A percentile compares a stretch with the other conserved stretches of the same genome.
phyloP scores from a whole-genome alignment of 805 yeast species.

The Cyberlindnera petersonii region DNA sequence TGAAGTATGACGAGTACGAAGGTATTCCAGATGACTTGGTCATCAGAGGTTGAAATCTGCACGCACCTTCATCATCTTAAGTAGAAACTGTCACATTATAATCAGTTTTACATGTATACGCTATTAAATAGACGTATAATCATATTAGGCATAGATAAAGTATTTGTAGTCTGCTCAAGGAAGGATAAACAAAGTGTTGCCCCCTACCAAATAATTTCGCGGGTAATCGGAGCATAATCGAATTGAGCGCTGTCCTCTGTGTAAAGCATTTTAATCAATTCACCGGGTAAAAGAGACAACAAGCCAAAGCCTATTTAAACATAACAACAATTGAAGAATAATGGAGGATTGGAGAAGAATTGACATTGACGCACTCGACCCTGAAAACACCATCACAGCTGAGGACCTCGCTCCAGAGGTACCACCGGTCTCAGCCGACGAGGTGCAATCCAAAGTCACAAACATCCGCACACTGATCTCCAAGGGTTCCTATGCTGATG shows the following conservation, averaged over 20 bases:
- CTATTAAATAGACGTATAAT: too few species aligned
- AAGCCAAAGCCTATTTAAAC: too few species aligned
- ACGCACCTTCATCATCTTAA: too few species aligned
- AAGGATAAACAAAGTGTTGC: not conserved
- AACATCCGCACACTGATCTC: constrained; percentile 61
- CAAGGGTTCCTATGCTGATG: constrained; percentile 67
- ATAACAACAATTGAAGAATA: not conserved
- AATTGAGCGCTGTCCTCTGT: too few species aligned
- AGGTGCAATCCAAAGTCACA: constrained; percentile 50
- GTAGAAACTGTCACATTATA: too few species aligned
- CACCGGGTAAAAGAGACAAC: too few species aligned
- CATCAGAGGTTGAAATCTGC: constrained; percentile 31
- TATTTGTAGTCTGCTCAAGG: too few species aligned
- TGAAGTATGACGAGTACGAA: constrained; percentile 89
- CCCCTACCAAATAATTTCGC: not conserved
- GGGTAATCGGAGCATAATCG: too few species aligned
- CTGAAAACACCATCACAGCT: constrained; percentile 61
- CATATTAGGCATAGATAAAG: too few species aligned
- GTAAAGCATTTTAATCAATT: too few species aligned
- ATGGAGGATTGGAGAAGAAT: constrained; percentile 91
- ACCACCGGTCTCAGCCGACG: constrained; percentile 43
- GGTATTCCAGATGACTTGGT: constrained; percentile 80
- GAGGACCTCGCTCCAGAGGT: constrained; percentile 56
- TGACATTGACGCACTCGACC: constrained; percentile 87
- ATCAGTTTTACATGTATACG: too few species aligned